Evolutionary conservation across 176 grass and related monocot species (phyloP), one percentile per base, ranked within the genome.

Genomic region (Oryza punctata): DNA sequence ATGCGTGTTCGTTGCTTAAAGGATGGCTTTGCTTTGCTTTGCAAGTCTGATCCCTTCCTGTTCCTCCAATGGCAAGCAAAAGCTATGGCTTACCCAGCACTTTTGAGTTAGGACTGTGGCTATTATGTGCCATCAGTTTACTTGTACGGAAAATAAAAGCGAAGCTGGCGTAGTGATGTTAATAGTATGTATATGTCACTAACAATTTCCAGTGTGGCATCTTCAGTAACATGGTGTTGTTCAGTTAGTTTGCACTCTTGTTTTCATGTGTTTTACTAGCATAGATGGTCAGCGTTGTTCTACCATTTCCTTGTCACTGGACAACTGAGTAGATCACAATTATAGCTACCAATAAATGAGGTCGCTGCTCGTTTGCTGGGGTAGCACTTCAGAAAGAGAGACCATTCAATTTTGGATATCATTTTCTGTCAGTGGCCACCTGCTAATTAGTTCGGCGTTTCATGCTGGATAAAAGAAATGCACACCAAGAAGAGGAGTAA

Each of bases 321-420:
- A 85, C 70, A 85, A 70, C 52, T 25, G 50, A 69, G 73, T 69
- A 30, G 63, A 90, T 87, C 75, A 87, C 79, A 83, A 21, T 54
- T 69, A 79, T 74, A 63, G 69, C 75, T 61, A n/a, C 23, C 75
- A 83, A 87, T 83, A 90, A 90, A 90, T 90, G 80, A 65, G 84
- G 74, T 79, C 2, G 38, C 79, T 69, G 69, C 68, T 83, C 60
- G 84, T 90, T 78, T 90, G 69, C 69, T 87, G 69, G 74, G 74
- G 72, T 65, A 60, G 69, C 78, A 29, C 79, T 83, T 83, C 79
- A 82, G 74, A 86, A 19, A 73, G 63, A 78, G 68, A 69, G 69
- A 83, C 84, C 76, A 90, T 87, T 90, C 80, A 90, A 84, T 90
- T 75, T 61, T 1, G 21, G 84, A 83, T 79, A 87, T 90, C 79